Evolutionary conservation across 306 rosid genomes (phyloP).

Genomic region (Quercus robur): DNA sequence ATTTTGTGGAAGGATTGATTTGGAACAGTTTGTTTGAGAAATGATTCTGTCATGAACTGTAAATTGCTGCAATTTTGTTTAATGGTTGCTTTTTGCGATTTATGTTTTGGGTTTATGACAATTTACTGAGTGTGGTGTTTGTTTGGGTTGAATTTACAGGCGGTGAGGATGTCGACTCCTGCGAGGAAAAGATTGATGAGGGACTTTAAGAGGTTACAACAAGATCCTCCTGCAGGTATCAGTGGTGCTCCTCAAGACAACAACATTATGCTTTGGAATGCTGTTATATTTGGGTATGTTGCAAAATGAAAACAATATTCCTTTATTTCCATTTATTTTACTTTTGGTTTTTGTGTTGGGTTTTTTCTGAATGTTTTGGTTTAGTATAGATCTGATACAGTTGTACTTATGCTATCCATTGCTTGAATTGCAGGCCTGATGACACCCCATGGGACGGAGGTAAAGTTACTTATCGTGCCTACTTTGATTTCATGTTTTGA

Average conservation of each 20-base stretch:
- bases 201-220: conserved; percentile 91
- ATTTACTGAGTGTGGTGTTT: neutral
- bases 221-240: conserved; percentile 92
- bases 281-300: conserved; percentile 91
- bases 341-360: neutral
- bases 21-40: neutral
- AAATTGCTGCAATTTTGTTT: neutral
- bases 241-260: conserved; percentile 98
- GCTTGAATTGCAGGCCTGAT: conserved; percentile 71
- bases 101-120: neutral
- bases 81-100: neutral
- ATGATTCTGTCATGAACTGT: neutral
- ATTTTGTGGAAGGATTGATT: neutral
- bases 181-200: conserved; percentile 94
- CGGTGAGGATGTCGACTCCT: conserved; percentile 90
- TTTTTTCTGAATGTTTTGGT: conserved; percentile 12
- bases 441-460: conserved; percentile 99
- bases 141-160: conserved; percentile 34
- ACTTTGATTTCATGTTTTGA: conserved; percentile 3
- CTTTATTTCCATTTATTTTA: neutral
- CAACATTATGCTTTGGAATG: conserved; percentile 96
- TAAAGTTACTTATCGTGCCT: conserved; percentile 28
- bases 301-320: neutral
- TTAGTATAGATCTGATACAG: neutral
- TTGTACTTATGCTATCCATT: conserved; percentile 20